Conservation (phyloP, 495 filamentous ascomycete genomes). For the Extremus antarcticus region DNA sequence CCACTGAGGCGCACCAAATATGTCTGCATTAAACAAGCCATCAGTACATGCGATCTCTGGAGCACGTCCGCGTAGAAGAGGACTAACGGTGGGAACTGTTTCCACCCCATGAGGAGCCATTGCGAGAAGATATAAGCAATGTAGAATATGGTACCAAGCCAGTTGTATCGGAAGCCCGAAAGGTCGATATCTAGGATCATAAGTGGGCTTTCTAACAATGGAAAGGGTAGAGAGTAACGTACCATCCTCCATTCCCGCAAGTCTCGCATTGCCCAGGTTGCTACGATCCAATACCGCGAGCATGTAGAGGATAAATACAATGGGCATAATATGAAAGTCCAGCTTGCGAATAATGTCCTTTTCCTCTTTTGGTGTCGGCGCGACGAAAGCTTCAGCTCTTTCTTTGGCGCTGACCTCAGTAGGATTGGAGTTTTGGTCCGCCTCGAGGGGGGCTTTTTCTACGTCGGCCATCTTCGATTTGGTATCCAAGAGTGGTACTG, state of each 20-base stretch:
- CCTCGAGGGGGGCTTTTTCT: neutral
- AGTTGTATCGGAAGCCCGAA: constrained; percentile 20
- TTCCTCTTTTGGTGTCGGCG: constrained; percentile 58
- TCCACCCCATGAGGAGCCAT: constrained; percentile 28
- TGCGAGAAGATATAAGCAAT: constrained; percentile 26
- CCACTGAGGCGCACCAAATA: constrained; percentile 22
- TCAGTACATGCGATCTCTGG: neutral
- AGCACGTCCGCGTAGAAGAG: too few species aligned
- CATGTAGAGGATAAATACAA: constrained; percentile 71
- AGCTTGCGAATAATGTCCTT: constrained; percentile 57
- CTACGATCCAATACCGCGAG: constrained; percentile 64
- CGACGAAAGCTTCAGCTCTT: neutral
- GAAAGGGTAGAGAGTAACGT: too few species aligned
- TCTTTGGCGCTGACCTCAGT: neutral
- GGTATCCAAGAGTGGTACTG: neutral
- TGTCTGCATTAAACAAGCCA: constrained; percentile 6
- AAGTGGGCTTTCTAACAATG: neutral
- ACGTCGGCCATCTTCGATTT: neutral
- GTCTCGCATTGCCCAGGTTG: constrained; percentile 41
- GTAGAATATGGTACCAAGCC: constrained; percentile 32
- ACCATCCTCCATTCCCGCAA: constrained; percentile 47
- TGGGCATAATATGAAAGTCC: constrained; percentile 63
- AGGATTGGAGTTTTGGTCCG: neutral
- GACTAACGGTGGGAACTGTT: constrained; percentile 12
- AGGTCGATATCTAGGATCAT: constrained; percentile 17